phyloP scores from a whole-genome alignment of 208 protist species.

The Angomonas deanei region DNA sequence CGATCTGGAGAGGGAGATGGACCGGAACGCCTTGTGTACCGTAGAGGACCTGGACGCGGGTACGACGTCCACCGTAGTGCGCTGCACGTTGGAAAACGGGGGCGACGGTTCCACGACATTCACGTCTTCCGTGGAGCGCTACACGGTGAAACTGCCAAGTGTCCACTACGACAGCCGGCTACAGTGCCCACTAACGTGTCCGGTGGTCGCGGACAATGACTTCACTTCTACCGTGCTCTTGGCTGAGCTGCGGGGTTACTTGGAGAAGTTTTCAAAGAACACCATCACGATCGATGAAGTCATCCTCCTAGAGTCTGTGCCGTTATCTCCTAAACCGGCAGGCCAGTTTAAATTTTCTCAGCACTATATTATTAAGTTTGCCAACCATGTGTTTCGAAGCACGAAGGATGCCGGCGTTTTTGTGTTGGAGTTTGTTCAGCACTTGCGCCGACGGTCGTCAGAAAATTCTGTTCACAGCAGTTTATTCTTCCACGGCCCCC shows the following conservation, averaged over 20 bases:
- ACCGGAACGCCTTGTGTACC: conserved; percentile 22
- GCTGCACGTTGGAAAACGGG: not conserved
- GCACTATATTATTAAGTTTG: conserved; percentile 74
- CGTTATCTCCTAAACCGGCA: not conserved
- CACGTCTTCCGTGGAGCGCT: too few relatives aligned
- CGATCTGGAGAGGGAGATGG: conserved; percentile 72
- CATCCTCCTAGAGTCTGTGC: not conserved
- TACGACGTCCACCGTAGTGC: not conserved
- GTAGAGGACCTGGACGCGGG: conserved; percentile 19
- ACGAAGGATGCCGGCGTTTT: conserved; percentile 46
- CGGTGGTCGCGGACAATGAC: not conserved
- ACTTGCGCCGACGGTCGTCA: conserved; percentile 18
- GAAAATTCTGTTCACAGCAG: conserved; percentile 26
- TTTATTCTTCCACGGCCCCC: conserved; percentile 68
- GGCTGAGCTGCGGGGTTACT: not conserved
- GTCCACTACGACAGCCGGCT: not conserved
- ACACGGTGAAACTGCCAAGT: too few relatives aligned
- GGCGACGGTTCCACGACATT: not conserved
- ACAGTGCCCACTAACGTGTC: not conserved
- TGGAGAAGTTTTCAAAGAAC: not conserved
- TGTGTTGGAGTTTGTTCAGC: conserved; percentile 54
- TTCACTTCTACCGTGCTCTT: not conserved
- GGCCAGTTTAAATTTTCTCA: conserved; percentile 74
- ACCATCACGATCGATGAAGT: not conserved
- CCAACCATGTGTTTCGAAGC: conserved; percentile 32